Conservation (phyloP, 2,329 filamentous ascomycete genomes). For the Pyrenochaeta sp. region DNA sequence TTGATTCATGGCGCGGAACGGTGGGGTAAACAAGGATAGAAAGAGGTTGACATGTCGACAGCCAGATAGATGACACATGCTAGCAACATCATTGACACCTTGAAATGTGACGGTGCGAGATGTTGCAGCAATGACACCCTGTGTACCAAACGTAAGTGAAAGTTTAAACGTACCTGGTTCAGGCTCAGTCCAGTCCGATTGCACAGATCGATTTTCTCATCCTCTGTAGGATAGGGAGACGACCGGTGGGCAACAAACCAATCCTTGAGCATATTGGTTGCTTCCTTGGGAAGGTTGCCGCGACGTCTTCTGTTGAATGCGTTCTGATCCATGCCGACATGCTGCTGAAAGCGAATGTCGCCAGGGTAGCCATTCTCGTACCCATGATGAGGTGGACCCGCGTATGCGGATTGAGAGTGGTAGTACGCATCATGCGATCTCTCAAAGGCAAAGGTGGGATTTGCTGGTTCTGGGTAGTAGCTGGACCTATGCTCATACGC, state of each 20-base stretch:
- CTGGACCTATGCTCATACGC: slow-evolving; percentile 30
- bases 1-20: too few relatives aligned
- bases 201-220: slow-evolving; percentile 85
- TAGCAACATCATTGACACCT: slow-evolving; percentile 6
- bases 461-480: slow-evolving; percentile 37
- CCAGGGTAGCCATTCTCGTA: slow-evolving; percentile 31
- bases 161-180: slow-evolving; percentile 64
- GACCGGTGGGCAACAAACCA: slow-evolving; percentile 68
- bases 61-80: slow-evolving; percentile 9
- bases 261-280: slow-evolving; percentile 78
- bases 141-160: neutral
- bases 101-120: slow-evolving; percentile 23
- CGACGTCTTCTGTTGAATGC: slow-evolving; percentile 63
- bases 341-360: slow-evolving; percentile 40
- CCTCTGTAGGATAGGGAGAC: slow-evolving; percentile 86
- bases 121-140: slow-evolving; percentile 5
- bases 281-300: slow-evolving; percentile 89
- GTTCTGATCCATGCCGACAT: slow-evolving; percentile 36
- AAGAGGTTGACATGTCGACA: neutral
- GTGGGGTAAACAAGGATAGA: too few relatives aligned
- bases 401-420: slow-evolving; percentile 18
- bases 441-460: slow-evolving; percentile 26
- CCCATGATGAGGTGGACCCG: slow-evolving; percentile 11
- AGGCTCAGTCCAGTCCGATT: slow-evolving; percentile 77
- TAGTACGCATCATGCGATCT: slow-evolving; percentile 30